Base-by-base conservation (phyloP, 75 land plant species). In the Chamaecyparis obtusa region DNA sequence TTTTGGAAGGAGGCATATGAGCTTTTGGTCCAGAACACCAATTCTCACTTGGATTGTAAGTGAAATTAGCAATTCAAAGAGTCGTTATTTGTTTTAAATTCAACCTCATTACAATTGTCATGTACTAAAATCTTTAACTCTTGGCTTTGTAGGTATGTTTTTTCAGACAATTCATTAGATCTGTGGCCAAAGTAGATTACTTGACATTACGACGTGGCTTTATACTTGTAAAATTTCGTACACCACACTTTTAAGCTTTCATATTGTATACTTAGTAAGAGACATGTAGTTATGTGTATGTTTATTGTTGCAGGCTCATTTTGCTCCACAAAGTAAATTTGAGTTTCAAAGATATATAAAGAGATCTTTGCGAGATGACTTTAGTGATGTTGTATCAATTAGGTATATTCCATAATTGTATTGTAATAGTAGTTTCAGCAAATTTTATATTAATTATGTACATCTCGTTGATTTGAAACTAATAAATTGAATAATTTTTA, bases 131-230 rank as follows among this genome's bases (percentile, higher is more conserved):
- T 7, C 0, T 14, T 51, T 2, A 1, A 51, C 15, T 14, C 15
- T 51, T 51, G 16, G 3, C 55, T 51, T 51, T 95, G 87, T 90
- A 97, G 99, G 90, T 88, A 85, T 91, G 96, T 87, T 97, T 97
- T 87, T 95, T 97, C 49, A 89, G 95, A 6, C 99, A 97, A 86
- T 96, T 96, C 83, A 92, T 91, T 72, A 86, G 85, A 83, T 95
- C 99, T 15, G 96, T 97, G 56, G 85, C 86, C 3, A 95, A 86
- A 86, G 88, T 92, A 15, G 99, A 98, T 75, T 98, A 96, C 88
- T 80, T 94, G 83, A 93, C 97, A 35, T 85, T 97, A 74, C 95
- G 99, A 15, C 88, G 95, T 90, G 97, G 97, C 0, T 97, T 97
- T 88, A 93, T 97, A 85, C 75, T 43, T 79, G 99, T 97, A 56